These are phyloP conservation scores for Wakefieldia striispora DNA, from an alignment of 768 basidiomycete species.

Conservation along the genomic window DNA sequence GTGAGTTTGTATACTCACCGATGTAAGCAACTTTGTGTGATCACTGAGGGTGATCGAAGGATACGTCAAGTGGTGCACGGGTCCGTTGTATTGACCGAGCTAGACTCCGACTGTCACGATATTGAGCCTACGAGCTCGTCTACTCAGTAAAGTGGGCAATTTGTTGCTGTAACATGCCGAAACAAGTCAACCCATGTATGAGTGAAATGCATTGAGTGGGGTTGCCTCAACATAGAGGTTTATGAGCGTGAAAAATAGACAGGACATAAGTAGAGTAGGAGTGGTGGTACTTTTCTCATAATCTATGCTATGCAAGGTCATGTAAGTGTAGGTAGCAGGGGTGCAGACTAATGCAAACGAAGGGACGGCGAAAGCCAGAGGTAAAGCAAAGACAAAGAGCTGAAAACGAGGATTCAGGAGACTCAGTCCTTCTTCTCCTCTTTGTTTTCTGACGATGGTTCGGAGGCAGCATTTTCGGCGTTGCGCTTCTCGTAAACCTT, in stretches of 20 bases:
- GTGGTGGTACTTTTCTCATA: conserved; percentile 30
- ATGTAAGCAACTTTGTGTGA: too few relatives aligned
- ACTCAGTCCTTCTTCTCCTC: conserved; percentile 85
- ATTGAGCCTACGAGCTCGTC: too few relatives aligned
- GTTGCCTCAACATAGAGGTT: conserved; percentile 18
- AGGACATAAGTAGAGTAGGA: conserved; percentile 20
- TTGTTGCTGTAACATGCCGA: too few relatives aligned
- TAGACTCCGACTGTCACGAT: too few relatives aligned
- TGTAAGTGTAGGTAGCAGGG: conserved; percentile 4
- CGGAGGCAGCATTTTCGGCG: conserved; percentile 58
- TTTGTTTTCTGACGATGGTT: conserved; percentile 43
- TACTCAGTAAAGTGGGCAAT: too few relatives aligned
- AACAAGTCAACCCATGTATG: too few relatives aligned
- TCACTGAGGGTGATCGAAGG: too few relatives aligned
- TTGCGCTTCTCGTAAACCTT: conserved; percentile 94
- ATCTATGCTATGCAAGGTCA: conserved; percentile 25
- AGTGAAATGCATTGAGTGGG: conserved; percentile 22
- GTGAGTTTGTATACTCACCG: too few relatives aligned
- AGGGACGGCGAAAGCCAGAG: conserved; percentile 21
- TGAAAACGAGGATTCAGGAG: not conserved
- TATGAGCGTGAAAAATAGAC: conserved; percentile 13
- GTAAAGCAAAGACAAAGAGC: conserved; percentile 8
- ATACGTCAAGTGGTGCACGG: too few relatives aligned
- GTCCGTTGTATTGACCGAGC: too few relatives aligned
- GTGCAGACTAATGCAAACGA: conserved; percentile 21